Conservation (phyloP, 2,329 filamentous ascomycete species). For the Pseudocercospora pini-densiflorae region DNA sequence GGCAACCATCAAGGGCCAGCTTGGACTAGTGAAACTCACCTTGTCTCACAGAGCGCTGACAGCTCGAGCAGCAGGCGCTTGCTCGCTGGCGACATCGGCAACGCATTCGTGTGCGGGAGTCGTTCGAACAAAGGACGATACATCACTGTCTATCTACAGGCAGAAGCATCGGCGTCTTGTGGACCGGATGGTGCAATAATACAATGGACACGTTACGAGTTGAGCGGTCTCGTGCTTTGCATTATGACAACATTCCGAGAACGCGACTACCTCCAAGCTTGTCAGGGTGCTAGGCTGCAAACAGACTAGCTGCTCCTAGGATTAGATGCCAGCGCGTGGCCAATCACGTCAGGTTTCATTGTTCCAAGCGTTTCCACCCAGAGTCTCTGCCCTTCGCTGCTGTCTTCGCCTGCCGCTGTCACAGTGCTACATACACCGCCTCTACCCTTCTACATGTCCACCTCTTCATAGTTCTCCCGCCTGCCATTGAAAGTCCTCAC, state of each 20-base stretch:
- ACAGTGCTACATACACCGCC: constrained; percentile 6
- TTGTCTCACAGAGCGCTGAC: not conserved
- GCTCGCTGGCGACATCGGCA: not conserved
- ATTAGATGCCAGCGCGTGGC: not conserved
- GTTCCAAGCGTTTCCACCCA: not conserved
- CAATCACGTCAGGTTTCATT: not conserved
- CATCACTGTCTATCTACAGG: not conserved
- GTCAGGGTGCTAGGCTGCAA: not conserved
- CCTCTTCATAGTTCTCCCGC: constrained; percentile 2
- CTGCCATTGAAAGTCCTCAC: constrained; percentile 9
- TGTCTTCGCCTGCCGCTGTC: not conserved
- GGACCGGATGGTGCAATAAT: not conserved
- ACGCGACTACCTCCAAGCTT: not conserved
- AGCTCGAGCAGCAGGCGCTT: not conserved
- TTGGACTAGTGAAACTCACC: constrained; percentile 3
- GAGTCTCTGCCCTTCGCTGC: not conserved
- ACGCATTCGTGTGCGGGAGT: not conserved
- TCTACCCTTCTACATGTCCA: constrained; percentile 8
- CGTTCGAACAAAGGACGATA: not conserved
- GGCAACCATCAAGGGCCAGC: not conserved
- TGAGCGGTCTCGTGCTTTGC: too few species aligned
- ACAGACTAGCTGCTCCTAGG: not conserved
- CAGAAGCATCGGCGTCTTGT: not conserved
- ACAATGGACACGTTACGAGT: not conserved
- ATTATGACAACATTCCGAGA: not conserved